These are phyloP conservation scores for Leccinum pellstonianum DNA, from an alignment of 768 basidiomycete genomes.

Conservation along the genomic window DNA sequence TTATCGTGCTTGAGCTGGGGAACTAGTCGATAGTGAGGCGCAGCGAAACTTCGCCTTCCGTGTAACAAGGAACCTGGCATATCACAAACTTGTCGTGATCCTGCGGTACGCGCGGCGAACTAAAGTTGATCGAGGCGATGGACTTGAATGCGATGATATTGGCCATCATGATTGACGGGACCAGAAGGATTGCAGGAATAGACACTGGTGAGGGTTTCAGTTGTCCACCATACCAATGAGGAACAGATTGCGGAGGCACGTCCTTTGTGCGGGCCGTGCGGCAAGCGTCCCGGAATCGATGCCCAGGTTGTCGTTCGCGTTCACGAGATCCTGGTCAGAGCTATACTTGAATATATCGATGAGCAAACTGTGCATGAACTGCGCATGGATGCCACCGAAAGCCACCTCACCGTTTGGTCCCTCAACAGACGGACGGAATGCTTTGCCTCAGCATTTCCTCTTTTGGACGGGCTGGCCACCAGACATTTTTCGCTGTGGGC, in stretches of 20 bases:
- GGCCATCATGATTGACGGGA: conserved; percentile 57
- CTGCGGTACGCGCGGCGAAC: conserved; percentile 76
- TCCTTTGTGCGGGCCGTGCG: conserved; percentile 65
- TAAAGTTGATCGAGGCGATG: conserved; percentile 80
- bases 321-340: conserved; percentile 77
- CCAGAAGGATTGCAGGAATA: conserved; percentile 47
- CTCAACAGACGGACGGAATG: conserved; percentile 56
- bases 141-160: conserved; percentile 96
- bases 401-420: conserved; percentile 49
- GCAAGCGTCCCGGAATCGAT: conserved; percentile 57
- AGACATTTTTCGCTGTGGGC: too few relatives aligned
- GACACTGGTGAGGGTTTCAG: conserved; percentile 87
- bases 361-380: conserved; percentile 71
- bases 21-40: conserved; percentile 89
- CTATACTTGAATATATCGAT: conserved; percentile 72
- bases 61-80: conserved; percentile 98
- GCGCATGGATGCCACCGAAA: conserved; percentile 38
- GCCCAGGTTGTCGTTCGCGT: conserved; percentile 56
- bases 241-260: too few relatives aligned
- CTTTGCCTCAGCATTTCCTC: too few relatives aligned
- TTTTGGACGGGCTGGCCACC: too few relatives aligned
- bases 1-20: conserved; percentile 96
- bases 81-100: conserved; percentile 97
- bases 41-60: conserved; percentile 87
- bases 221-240: conserved; percentile 78